phyloP scores from a whole-genome alignment of 2,329 filamentous ascomycete genomes.

The Proliferodiscus dingleyae region DNA sequence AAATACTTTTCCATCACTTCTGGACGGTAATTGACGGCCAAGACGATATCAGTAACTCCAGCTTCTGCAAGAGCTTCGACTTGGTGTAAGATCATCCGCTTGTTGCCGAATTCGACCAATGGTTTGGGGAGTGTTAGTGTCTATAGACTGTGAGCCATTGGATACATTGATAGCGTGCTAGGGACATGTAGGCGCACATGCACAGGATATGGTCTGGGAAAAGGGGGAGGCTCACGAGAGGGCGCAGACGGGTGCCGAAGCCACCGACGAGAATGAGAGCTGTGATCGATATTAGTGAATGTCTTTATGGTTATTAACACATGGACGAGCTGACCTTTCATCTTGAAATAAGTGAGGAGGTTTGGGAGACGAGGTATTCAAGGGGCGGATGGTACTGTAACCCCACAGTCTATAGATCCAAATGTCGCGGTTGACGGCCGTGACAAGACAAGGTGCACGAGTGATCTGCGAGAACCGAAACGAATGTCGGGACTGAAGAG shows the following conservation, averaged over 20 bases:
- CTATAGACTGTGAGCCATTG: conserved; percentile 41
- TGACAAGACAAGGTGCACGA: conserved; percentile 1
- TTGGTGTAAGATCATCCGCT: conserved; percentile 98
- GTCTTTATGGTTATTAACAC: background rate
- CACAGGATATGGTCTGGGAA: conserved; percentile 18
- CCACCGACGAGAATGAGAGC: conserved; percentile 98
- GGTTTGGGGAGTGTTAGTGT: conserved; percentile 97
- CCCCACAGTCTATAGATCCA: conserved; percentile 16
- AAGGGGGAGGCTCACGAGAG: conserved; percentile 63
- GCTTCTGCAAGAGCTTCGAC: conserved; percentile 90
- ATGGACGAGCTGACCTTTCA: conserved; percentile 28
- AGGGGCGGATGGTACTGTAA: background rate
- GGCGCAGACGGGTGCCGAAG: conserved; percentile 95
- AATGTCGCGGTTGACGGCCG: background rate
- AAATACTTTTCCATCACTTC: conserved; percentile 96
- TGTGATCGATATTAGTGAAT: conserved; percentile 36
- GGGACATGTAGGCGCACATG: conserved; percentile 13
- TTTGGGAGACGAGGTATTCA: background rate
- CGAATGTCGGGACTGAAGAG: background rate
- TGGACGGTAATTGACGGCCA: conserved; percentile 97
- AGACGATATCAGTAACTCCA: conserved; percentile 94
- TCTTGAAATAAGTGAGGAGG: conserved; percentile 22
- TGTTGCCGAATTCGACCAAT: conserved; percentile 96
- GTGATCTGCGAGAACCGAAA: too few relatives aligned
- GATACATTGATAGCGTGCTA: conserved; percentile 22